These are phyloP conservation scores for Berkeleyomyces rouxiae DNA, from an alignment of 2,329 filamentous ascomycete species.

Conservation along the genomic window DNA sequence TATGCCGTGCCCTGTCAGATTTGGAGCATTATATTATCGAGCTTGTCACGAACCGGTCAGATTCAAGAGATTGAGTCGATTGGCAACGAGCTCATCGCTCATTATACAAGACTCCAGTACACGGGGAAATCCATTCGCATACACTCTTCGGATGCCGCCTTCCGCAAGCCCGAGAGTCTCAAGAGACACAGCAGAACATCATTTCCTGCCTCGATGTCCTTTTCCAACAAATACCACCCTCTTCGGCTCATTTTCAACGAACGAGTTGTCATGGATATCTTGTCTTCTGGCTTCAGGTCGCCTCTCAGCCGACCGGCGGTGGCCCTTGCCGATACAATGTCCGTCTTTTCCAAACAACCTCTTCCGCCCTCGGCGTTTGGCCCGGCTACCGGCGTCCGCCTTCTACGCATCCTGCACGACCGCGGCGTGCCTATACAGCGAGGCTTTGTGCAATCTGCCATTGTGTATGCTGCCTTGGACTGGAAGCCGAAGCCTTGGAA, in stretches of 20 bases:
- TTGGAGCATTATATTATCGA: slow-evolving; percentile 6
- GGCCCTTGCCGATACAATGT: neutral
- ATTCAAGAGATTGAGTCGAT: slow-evolving; percentile 2
- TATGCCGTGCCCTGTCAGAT: slow-evolving; percentile 2
- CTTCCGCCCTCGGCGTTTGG: slow-evolving; percentile 6
- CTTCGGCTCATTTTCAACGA: slow-evolving; percentile 12
- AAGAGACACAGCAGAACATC: neutral
- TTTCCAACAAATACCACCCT: slow-evolving; percentile 8
- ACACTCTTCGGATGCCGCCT: slow-evolving; percentile 8
- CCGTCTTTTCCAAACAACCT: neutral
- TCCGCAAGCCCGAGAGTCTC: neutral
- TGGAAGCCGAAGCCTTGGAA: slow-evolving; percentile 12
- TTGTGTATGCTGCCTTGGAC: slow-evolving; percentile 9
- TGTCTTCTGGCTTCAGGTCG: slow-evolving; percentile 7
- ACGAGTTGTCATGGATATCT: slow-evolving; percentile 8
- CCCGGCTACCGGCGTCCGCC: slow-evolving; percentile 7
- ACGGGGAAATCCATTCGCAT: neutral
- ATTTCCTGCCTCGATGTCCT: slow-evolving; percentile 1
- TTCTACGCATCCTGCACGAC: slow-evolving; percentile 8
- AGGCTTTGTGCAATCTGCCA: slow-evolving; percentile 5
- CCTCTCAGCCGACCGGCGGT: neutral
- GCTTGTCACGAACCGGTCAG: neutral
- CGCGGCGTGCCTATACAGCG: slow-evolving; percentile 1
- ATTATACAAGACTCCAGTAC: neutral
- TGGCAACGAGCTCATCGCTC: neutral